phyloP scores from a whole-genome alignment of 2,329 filamentous ascomycete species.

The Hypomyces perniciosus region DNA sequence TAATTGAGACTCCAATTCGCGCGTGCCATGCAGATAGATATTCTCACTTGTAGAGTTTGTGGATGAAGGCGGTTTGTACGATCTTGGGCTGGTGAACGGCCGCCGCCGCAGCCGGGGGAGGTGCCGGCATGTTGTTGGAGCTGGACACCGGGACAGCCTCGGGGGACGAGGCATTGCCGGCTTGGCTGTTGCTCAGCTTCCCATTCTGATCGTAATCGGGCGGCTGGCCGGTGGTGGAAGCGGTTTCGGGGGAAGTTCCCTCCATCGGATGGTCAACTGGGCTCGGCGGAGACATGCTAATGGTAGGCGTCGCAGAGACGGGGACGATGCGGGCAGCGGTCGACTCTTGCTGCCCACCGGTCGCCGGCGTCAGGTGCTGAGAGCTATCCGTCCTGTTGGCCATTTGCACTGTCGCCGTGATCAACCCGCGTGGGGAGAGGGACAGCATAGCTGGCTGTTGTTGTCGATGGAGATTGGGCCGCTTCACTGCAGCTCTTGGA shows the following conservation, averaged over 20 bases:
- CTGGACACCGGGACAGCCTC: constrained; percentile 28
- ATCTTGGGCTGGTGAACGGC: constrained; percentile 92
- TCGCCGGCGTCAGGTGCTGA: constrained; percentile 36
- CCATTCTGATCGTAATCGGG: constrained; percentile 37
- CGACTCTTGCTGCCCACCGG: constrained; percentile 37
- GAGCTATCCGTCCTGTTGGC: constrained; percentile 47
- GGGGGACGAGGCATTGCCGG: constrained; percentile 32
- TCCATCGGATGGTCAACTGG: constrained; percentile 59
- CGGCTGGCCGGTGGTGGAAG: constrained; percentile 38
- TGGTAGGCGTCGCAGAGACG: constrained; percentile 49
- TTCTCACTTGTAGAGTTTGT: constrained; percentile 94
- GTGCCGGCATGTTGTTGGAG: constrained; percentile 44
- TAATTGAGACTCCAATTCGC: constrained; percentile 66
- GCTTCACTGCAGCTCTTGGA: no score
- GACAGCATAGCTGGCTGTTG: neutral
- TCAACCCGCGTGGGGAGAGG: constrained; percentile 16
- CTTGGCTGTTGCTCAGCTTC: constrained; percentile 28
- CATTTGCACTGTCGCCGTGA: constrained; percentile 41
- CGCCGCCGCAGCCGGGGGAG: constrained; percentile 54
- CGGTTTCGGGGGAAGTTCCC: constrained; percentile 47
- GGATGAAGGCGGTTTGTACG: constrained; percentile 96
- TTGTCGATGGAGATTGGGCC: no score
- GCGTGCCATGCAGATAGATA: neutral
- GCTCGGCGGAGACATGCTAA: constrained; percentile 53
- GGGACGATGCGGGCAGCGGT: constrained; percentile 51